These are phyloP conservation scores for Penicillium sp. DNA, from an alignment of 2,329 filamentous ascomycete genomes.

Conservation along the genomic window DNA sequence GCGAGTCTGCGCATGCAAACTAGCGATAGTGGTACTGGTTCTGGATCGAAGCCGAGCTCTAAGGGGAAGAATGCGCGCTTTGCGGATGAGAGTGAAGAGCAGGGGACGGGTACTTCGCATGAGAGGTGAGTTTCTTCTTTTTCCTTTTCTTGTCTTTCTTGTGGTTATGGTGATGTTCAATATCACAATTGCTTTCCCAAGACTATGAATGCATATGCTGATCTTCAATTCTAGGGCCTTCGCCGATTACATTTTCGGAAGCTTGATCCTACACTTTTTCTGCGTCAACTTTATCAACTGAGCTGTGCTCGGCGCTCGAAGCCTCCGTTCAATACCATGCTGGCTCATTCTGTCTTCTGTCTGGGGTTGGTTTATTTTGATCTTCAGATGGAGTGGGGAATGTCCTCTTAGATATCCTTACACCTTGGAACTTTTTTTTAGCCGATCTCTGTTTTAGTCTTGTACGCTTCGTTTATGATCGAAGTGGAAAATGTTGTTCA, in stretches of 20 bases:
- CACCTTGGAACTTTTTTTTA: background rate
- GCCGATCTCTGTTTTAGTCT: background rate
- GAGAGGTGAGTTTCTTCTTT: slow-evolving; percentile 39
- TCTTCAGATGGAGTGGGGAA: background rate
- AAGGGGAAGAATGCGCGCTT: slow-evolving; percentile 32
- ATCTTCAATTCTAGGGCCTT: slow-evolving; percentile 66
- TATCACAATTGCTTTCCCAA: background rate
- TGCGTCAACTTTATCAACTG: slow-evolving; percentile 99
- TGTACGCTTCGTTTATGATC: background rate
- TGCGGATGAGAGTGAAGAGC: slow-evolving; percentile 25
- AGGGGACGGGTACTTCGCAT: slow-evolving; percentile 36
- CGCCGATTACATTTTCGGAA: slow-evolving; percentile 93
- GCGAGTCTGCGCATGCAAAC: slow-evolving; percentile 90
- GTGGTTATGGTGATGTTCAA: background rate
- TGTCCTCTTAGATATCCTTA: background rate
- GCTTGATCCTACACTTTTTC: slow-evolving; percentile 95
- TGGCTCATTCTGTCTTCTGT: background rate
- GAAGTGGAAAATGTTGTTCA: background rate
- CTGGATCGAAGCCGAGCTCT: slow-evolving; percentile 57
- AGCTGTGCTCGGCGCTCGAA: slow-evolving; percentile 24
- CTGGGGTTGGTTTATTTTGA: slow-evolving; percentile 13
- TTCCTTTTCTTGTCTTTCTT: too few species aligned
- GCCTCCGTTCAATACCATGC: slow-evolving; percentile 1
- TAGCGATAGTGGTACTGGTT: slow-evolving; percentile 47
- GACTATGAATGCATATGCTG: background rate